Base-by-base conservation (phyloP, 2,329 filamentous ascomycete genomes). In the Periconia digitata region DNA sequence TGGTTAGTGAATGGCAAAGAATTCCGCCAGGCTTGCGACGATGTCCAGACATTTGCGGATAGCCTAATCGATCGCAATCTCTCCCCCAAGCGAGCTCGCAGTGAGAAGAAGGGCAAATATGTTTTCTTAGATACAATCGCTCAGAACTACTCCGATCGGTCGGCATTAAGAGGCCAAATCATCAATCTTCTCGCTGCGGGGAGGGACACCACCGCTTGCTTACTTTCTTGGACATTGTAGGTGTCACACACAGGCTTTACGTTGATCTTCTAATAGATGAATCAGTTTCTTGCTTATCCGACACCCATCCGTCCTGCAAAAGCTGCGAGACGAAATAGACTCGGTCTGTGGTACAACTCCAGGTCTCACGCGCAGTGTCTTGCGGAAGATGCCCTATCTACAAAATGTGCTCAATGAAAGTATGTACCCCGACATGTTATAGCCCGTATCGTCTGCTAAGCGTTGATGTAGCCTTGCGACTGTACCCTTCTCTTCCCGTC, bases 21-120 rank as follows among this genome's bases (percentile, higher is more conserved):
- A 24, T 63, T 58, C 32, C 43, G 43, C 24, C 37, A 53, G 17
- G 56, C 55, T n/a, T 60, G 56, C 36, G 47, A 50, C 7, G 47
- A 51, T 24, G 53, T 57, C 7, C 72, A 74, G 38, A 55, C 64
- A 20, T 74, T 73, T 55, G 62, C 70, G 34, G 62, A 69, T 39
- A 60, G 69, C 50, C 78, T 77, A 43, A 78, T 79, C 3, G 60
- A 73, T 7, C 70, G 73, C 21, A 76, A 73, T 13, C 65, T 80
- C 50, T 53, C 64, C 12, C 56, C 66, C 32, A 55, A 65, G 36
- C 55, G 56, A 17, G 44, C 49, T 34, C 22, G 16, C 35, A 43
- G 47, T 13, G 56, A 49, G 43, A 51, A 59, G 12, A 55, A 62
- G 21, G 50, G 54, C 53, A 36, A 69, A 74, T 60, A 62, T 72